phyloP scores from a whole-genome alignment of 148 eudicot species.

The Cornus suecica region DNA sequence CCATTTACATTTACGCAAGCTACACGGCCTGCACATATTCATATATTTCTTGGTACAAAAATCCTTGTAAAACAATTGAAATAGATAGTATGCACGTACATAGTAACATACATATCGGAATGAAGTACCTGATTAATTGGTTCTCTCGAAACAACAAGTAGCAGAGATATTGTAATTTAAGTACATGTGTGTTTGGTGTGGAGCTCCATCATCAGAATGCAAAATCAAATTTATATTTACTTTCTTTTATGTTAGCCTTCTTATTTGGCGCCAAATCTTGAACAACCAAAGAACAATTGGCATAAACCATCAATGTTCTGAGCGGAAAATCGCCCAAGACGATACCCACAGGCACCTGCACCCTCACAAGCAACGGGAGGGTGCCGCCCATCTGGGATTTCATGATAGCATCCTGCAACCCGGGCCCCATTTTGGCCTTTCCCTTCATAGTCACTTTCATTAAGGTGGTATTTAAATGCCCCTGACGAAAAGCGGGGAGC shows the following conservation, averaged over 20 bases:
- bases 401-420: slow-evolving; percentile 31
- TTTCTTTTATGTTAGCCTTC: slow-evolving; percentile 33
- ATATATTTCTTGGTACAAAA: too few species aligned
- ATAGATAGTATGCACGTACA: too few species aligned
- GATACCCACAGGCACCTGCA: slow-evolving; percentile 40
- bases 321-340: slow-evolving; percentile 23
- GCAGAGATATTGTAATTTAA: too few species aligned
- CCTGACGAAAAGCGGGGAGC: slow-evolving; percentile 47
- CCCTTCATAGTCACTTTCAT: slow-evolving; percentile 40
- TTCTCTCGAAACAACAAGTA: too few species aligned
- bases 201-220: slow-evolving; percentile 11
- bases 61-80: too few species aligned
- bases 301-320: slow-evolving; percentile 32
- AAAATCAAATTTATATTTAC: slow-evolving; percentile 13
- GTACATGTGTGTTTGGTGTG: too few species aligned
- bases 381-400: slow-evolving; percentile 17
- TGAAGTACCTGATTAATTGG: neutral
- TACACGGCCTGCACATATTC: too few species aligned
- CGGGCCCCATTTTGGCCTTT: slow-evolving; percentile 32
- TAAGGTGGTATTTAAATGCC: slow-evolving; percentile 32
- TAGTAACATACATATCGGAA: too few species aligned
- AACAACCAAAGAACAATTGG: slow-evolving; percentile 36
- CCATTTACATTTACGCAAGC: too few species aligned
- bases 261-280: slow-evolving; percentile 41
- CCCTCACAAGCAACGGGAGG: slow-evolving; percentile 45